Percentiles rank a stretch among this genome's conserved stretches.
These are phyloP conservation scores for Leccinum aurantiacum DNA, from an alignment of 768 basidiomycete genomes.

Conservation along the genomic window DNA sequence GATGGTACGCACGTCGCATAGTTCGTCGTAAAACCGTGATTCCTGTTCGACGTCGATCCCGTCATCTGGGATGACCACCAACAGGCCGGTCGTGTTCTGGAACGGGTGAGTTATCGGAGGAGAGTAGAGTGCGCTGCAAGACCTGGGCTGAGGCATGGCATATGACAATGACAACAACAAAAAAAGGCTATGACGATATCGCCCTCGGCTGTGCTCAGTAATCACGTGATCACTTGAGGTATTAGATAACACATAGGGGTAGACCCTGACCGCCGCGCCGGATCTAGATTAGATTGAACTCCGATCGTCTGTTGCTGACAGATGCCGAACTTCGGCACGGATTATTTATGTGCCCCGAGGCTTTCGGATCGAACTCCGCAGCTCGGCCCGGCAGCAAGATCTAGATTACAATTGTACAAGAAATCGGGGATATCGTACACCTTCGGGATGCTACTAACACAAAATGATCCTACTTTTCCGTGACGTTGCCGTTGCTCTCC, in stretches of 20 bases:
- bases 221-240: slow-evolving; percentile 1
- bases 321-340: neutral
- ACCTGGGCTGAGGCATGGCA: slow-evolving; percentile 12
- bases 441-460: neutral
- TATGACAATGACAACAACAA: neutral
- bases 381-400: neutral
- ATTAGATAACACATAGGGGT: neutral
- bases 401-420: neutral
- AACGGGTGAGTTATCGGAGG: slow-evolving; percentile 41
- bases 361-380: neutral
- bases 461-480: slow-evolving; percentile 2
- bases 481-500: slow-evolving; percentile 43
- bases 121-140: slow-evolving; percentile 3
- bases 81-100: slow-evolving; percentile 42
- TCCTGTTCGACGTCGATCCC: slow-evolving; percentile 70
- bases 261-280: neutral
- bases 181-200: neutral
- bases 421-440: neutral
- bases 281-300: neutral
- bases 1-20: slow-evolving; percentile 42
- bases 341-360: neutral
- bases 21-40: slow-evolving; percentile 62
- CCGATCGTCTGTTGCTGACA: neutral
- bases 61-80: slow-evolving; percentile 55
- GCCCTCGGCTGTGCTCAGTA: neutral